Evolutionary conservation across 768 basidiomycete species (phyloP).

Genomic region (Suillus hirtellus): DNA sequence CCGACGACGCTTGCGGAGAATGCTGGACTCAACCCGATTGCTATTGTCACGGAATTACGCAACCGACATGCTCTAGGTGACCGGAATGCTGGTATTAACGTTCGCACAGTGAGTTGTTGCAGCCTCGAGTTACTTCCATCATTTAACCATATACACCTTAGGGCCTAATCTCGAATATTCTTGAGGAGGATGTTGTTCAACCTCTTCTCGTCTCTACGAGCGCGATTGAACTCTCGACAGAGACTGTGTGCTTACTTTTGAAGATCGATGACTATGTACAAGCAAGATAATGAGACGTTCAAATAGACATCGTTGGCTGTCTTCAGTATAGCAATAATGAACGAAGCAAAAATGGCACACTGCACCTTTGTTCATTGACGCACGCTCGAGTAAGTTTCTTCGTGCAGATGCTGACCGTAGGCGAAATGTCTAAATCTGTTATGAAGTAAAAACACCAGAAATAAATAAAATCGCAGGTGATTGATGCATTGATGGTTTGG

Average conservation of each 20-base stretch:
- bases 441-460: background rate
- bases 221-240: constrained; percentile 92
- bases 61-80: constrained; percentile 97
- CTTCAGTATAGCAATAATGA: background rate
- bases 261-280: constrained; percentile 96
- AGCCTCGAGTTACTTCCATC: background rate
- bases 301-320: background rate
- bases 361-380: background rate
- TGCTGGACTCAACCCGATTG: constrained; percentile 95
- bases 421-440: background rate
- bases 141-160: constrained; percentile 29
- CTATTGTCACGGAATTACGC: constrained; percentile 95
- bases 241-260: constrained; percentile 94
- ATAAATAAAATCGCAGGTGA: background rate
- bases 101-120: constrained; percentile 73
- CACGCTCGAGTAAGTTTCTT: background rate
- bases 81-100: constrained; percentile 94
- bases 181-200: constrained; percentile 97
- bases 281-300: constrained; percentile 48
- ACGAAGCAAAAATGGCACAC: background rate
- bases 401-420: background rate
- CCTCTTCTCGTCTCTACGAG: constrained; percentile 94
- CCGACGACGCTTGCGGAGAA: constrained; percentile 98
- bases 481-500: background rate
- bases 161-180: constrained; percentile 96